Evolutionary conservation across 495 filamentous ascomycete species (phyloP).

Genomic region (Aspergillus saccharolyticus): DNA sequence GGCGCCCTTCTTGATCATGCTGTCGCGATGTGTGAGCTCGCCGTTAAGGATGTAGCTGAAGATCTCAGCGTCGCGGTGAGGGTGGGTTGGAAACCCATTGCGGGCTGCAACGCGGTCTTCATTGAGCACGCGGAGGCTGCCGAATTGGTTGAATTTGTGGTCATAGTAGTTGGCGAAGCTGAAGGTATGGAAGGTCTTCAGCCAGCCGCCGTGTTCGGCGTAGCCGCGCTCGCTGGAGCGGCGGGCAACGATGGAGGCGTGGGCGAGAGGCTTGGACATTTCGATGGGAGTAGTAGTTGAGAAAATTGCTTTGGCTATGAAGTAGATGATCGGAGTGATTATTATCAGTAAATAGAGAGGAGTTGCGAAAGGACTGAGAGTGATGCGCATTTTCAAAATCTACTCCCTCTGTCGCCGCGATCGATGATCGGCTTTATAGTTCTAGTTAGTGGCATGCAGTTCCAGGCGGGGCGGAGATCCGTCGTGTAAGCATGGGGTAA

Average conservation of each 20-base stretch:
- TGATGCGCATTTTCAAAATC: not conserved
- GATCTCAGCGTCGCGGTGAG: conserved; percentile 77
- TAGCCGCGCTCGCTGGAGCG: conserved; percentile 61
- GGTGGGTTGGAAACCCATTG: conserved; percentile 73
- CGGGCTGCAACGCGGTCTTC: conserved; percentile 69
- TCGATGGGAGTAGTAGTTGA: not conserved
- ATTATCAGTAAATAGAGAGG: not conserved
- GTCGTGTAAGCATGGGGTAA: not conserved
- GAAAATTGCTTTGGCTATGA: not conserved
- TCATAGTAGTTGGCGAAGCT: conserved; percentile 71
- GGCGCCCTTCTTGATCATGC: conserved; percentile 58
- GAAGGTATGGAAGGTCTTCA: conserved; percentile 82
- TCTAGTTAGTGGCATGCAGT: not conserved
- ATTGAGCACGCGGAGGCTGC: conserved; percentile 71
- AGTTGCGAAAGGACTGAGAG: not conserved
- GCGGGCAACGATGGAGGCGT: conserved; percentile 60
- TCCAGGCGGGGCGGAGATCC: not conserved
- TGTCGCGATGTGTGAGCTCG: conserved; percentile 77
- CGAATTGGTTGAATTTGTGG: conserved; percentile 58
- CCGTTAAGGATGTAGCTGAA: conserved; percentile 76
- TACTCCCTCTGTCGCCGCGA: not conserved
- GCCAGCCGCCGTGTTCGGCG: conserved; percentile 73
- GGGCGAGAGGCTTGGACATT: conserved; percentile 41
- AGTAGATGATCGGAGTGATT: not conserved
- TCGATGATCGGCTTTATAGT: not conserved